Evolutionary conservation across 208 protist genomes (phyloP).

Genomic region (Angomonas deanei): DNA sequence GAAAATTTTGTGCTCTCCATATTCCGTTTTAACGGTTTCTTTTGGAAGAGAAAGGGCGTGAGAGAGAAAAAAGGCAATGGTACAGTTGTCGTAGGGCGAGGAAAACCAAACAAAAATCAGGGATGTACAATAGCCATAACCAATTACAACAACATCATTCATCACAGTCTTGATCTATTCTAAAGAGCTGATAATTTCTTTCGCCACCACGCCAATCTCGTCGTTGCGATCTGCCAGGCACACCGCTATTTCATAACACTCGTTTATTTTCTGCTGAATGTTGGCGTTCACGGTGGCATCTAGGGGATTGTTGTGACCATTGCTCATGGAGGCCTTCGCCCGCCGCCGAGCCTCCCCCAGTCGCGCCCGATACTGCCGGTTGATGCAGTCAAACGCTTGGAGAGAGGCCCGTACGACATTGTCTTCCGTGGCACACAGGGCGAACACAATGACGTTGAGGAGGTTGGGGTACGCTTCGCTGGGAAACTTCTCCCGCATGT

Average conservation of each 20-base stretch:
- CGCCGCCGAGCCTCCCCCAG: constrained; percentile 45
- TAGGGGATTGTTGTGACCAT: constrained; percentile 38
- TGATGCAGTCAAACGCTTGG: constrained; percentile 47
- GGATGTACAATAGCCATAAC: background rate
- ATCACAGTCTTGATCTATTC: background rate
- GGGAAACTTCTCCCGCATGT: constrained; percentile 63
- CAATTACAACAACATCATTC: background rate
- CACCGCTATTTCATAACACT: constrained; percentile 28
- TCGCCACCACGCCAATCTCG: constrained; percentile 45
- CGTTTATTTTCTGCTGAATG: constrained; percentile 31
- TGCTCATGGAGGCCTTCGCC: constrained; percentile 32
- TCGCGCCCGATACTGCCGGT: constrained; percentile 52
- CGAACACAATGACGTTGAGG: constrained; percentile 43
- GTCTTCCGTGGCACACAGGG: constrained; percentile 39
- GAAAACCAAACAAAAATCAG: background rate
- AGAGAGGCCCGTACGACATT: constrained; percentile 40
- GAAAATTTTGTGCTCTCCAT: constrained; percentile 42
- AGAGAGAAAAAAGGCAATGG: constrained; percentile 9
- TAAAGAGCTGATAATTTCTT: constrained; percentile 17
- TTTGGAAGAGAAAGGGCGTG: background rate
- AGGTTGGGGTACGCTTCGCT: constrained; percentile 43
- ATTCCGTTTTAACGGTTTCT: constrained; percentile 12
- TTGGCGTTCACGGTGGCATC: constrained; percentile 14
- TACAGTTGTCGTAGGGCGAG: background rate
- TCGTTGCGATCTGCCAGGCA: constrained; percentile 38